These are phyloP conservation scores for Pittosporum tobira DNA, from an alignment of 129 eudicot genomes.

Conservation along the genomic window DNA sequence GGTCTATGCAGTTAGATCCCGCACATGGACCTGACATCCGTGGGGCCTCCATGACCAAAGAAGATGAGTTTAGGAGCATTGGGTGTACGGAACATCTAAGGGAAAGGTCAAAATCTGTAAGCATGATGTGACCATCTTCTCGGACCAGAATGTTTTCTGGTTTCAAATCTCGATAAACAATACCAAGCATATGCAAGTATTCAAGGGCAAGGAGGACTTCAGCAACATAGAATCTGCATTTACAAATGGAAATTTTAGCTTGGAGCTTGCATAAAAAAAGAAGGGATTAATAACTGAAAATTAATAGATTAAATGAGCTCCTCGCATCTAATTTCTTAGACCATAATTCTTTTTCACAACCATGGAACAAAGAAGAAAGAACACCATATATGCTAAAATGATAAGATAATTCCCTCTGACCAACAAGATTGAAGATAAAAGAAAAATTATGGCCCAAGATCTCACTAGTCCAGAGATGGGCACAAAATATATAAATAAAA, in stretches of 20 bases:
- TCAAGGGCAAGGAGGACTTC: constrained; percentile 96
- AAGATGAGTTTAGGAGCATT: constrained; percentile 47
- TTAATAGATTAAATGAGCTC: no score
- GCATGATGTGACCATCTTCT: constrained; percentile 99
- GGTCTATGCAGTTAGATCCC: constrained; percentile 81
- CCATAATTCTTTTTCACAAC: no score
- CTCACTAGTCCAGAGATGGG: no score
- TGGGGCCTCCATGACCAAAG: constrained; percentile 35
- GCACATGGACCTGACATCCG: constrained; percentile 75
- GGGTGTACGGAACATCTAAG: constrained; percentile 88
- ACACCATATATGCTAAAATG: not conserved
- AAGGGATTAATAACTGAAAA: no score
- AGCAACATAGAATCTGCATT: constrained; percentile 82
- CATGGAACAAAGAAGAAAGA: no score
- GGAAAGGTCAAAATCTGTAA: constrained; percentile 89
- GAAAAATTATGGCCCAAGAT: no score
- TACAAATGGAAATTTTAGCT: not conserved
- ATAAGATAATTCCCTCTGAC: not conserved
- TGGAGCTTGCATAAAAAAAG: not conserved
- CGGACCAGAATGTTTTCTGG: constrained; percentile 98
- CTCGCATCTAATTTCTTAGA: no score
- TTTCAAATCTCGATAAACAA: constrained; percentile 82
- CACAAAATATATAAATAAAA: no score
- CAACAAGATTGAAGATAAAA: not conserved
- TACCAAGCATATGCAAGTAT: constrained; percentile 92